Percentiles rank a stretch among this genome's conserved stretches.
phyloP scores from a whole-genome alignment of 2,329 filamentous ascomycete genomes.

The Huntiella bhutanensis region DNA sequence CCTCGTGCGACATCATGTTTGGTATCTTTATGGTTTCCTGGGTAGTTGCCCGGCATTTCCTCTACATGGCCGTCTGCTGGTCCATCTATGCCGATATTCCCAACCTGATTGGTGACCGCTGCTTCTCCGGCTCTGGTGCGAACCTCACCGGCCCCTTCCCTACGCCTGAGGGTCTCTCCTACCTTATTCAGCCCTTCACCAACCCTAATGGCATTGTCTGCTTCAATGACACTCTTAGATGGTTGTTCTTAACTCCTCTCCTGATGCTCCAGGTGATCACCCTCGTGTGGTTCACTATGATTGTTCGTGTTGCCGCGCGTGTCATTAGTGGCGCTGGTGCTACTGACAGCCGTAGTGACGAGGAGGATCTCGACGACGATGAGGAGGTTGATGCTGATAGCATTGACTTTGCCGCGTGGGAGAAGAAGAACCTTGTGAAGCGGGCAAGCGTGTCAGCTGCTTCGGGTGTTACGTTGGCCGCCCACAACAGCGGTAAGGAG shows the following conservation, averaged over 20 bases:
- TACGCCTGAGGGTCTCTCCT: slow-evolving; percentile 32
- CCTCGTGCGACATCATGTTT: slow-evolving; percentile 64
- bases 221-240: slow-evolving; percentile 57
- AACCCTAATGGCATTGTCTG: slow-evolving; percentile 57
- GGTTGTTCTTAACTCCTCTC: slow-evolving; percentile 58
- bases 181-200: slow-evolving; percentile 56
- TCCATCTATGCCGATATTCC: slow-evolving; percentile 55
- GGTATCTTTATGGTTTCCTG: slow-evolving; percentile 72
- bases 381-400: slow-evolving; percentile 59
- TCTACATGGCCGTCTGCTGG: slow-evolving; percentile 65
- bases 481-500: slow-evolving; percentile 62
- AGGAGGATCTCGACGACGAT: slow-evolving; percentile 53
- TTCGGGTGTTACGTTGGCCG: slow-evolving; percentile 45
- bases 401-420: slow-evolving; percentile 47
- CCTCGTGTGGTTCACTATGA: slow-evolving; percentile 78
- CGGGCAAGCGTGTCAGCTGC: slow-evolving; percentile 27
- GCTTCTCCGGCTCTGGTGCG: slow-evolving; percentile 43
- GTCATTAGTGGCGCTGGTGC: slow-evolving; percentile 61
- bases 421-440: slow-evolving; percentile 31
- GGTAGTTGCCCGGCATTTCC: slow-evolving; percentile 64
- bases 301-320: slow-evolving; percentile 60
- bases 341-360: slow-evolving; percentile 75
- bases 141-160: slow-evolving; percentile 35
- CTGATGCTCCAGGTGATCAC: slow-evolving; percentile 63
- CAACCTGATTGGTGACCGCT: slow-evolving; percentile 43